Evolutionary conservation across 306 rosid species (phyloP), one percentile per base, ranked within the genome.

Genomic region (Spatholobus suberectus): DNA sequence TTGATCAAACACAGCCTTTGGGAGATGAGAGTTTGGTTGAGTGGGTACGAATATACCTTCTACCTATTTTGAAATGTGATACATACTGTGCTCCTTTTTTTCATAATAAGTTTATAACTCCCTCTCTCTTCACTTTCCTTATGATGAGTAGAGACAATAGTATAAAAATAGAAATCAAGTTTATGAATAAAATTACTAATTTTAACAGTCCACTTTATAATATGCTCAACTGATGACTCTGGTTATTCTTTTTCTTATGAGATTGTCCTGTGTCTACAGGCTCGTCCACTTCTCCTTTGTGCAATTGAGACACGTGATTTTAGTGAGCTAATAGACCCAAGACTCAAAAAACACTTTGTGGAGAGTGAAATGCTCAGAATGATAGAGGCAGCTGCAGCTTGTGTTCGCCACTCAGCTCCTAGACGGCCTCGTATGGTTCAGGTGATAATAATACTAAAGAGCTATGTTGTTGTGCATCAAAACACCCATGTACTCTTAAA

Each of bases 1-100:
- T 96, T 65, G 99, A 96, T 62, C 78, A 88, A 59, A 83, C 81
- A 47, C 97, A 58, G 78, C 98, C 99, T 61, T 27, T 96, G 49
- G 99, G 98, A 63, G 98, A 96, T 63, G 98, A 96, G 90, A 96
- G 98, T 86, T 88, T 96, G 85, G 99, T 94, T 71, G 97, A 94
- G 86, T 96, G 99, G 97, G 99, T 96, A 87, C 7, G 92, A 29
- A 81, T 41, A 66, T 34, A 70, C 75, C 69, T 71, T 54, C 40
- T 41, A 24, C 41, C 38, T 62, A n/a, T n/a, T 51, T n/a, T 67
- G 9, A 72, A 63, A 61, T 44, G 35, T 18, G 49, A 73, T 73
- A 47, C 47, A 41, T 74, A 23, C 18, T 29, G 61, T 59, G 18
- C 41, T 2, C 38, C 10, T 20, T 26, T 35, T 76, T 59, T 11